Percentiles rank a stretch among this genome's conserved stretches.
Conservation (phyloP, 1,284 basidiomycete genomes). For the Athelia sp. region DNA sequence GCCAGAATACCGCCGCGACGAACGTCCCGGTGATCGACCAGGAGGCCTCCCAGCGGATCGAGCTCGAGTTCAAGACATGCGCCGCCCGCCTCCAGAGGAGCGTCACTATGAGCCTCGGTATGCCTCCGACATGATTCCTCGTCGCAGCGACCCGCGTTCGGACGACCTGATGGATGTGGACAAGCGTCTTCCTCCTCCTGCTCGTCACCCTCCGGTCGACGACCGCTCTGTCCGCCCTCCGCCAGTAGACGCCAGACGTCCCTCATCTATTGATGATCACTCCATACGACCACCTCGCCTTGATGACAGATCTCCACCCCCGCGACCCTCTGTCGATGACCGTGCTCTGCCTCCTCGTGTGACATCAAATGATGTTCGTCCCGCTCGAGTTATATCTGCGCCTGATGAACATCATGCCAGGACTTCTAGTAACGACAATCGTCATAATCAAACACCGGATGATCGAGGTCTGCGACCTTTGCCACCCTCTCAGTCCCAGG, state of each 20-base stretch:
- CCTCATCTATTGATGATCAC: neutral
- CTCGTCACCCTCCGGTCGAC: neutral
- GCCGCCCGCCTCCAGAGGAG: neutral
- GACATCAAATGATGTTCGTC: neutral
- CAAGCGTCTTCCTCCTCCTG: neutral
- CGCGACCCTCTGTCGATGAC: neutral
- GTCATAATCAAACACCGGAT: neutral
- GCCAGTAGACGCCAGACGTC: neutral
- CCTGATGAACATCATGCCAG: neutral
- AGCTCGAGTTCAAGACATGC: neutral
- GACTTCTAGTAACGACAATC: neutral
- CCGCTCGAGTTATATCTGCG: neutral
- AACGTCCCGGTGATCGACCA: neutral
- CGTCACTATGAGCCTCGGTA: neutral
- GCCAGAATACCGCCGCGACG: neutral
- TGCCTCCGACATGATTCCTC: neutral
- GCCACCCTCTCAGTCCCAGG: neutral
- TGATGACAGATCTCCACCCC: too few relatives aligned
- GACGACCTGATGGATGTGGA: neutral
- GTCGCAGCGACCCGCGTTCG: neutral
- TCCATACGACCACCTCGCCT: too few relatives aligned
- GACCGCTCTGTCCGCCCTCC: neutral
- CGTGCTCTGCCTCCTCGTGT: neutral
- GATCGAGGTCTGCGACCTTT: neutral
- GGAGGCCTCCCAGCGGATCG: too few relatives aligned